These are phyloP conservation scores for Ulota crispa DNA, from an alignment of 225 moss, liverwort and hornwort species.

Conservation along the genomic window DNA sequence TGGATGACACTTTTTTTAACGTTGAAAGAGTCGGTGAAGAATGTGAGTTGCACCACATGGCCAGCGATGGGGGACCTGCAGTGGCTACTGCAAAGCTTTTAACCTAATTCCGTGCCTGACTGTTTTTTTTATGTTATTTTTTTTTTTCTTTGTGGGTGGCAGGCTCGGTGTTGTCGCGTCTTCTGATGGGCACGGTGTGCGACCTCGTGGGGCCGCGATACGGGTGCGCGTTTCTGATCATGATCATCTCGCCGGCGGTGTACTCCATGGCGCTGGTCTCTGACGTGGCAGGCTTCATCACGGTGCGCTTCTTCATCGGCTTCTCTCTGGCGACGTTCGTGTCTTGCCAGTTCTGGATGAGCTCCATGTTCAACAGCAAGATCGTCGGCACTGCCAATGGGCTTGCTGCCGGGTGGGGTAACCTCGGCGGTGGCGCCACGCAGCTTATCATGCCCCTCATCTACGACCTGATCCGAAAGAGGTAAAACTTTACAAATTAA, in stretches of 20 bases:
- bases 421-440: slow-evolving; percentile 79
- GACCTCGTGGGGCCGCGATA: slow-evolving; percentile 85
- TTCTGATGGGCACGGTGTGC: slow-evolving; percentile 81
- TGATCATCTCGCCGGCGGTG: slow-evolving; percentile 68
- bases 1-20: too few relatives aligned
- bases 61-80: background rate
- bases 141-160: background rate
- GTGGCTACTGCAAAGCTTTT: background rate
- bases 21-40: background rate
- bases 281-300: slow-evolving; percentile 49
- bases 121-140: too few relatives aligned
- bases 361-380: slow-evolving; percentile 85
- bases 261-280: slow-evolving; percentile 71
- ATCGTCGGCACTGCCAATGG: slow-evolving; percentile 83
- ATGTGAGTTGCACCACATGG: background rate
- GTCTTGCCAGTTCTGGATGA: slow-evolving; percentile 96
- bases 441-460: slow-evolving; percentile 90
- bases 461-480: slow-evolving; percentile 53
- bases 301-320: slow-evolving; percentile 82
- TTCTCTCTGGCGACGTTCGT: slow-evolving; percentile 85
- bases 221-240: slow-evolving; percentile 65
- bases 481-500: background rate
- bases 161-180: slow-evolving; percentile 75
- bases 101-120: background rate
- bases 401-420: slow-evolving; percentile 84